phyloP scores from a whole-genome alignment of 139 green algal species.

The Picochlorum sp. region DNA sequence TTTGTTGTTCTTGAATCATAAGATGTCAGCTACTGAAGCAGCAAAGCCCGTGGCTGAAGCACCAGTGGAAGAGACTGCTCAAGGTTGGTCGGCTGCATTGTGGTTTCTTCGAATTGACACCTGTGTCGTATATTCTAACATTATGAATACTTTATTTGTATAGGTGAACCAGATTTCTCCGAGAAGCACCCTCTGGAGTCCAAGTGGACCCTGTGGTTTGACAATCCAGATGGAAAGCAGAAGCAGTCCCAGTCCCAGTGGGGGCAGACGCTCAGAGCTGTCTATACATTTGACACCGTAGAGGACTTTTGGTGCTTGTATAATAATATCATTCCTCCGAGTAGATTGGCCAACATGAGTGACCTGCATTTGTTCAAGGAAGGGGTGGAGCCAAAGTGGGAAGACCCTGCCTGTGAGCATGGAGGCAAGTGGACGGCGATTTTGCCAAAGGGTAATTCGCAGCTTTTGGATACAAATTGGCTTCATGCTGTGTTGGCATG shows the following conservation, averaged over 20 bases:
- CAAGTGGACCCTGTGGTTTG: slow-evolving; percentile 94
- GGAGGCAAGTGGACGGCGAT: slow-evolving; percentile 88
- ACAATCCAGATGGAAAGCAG: slow-evolving; percentile 78
- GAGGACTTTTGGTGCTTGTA: slow-evolving; percentile 99
- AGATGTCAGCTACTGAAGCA: no score
- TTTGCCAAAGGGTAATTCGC: slow-evolving; percentile 49
- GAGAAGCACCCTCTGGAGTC: slow-evolving; percentile 82
- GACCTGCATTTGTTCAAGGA: slow-evolving; percentile 97
- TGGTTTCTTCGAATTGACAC: no score
- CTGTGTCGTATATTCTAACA: not conserved
- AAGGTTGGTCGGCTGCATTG: no score
- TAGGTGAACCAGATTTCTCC: slow-evolving; percentile 46
- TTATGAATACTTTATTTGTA: not conserved
- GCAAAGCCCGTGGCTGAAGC: no score
- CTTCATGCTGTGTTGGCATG: slow-evolving; percentile 89
- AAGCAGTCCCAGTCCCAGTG: slow-evolving; percentile 44
- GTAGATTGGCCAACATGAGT: slow-evolving; percentile 64
- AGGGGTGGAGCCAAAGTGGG: slow-evolving; percentile 97
- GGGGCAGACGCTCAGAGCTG: slow-evolving; percentile 67
- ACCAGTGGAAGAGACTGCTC: no score
- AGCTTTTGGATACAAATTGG: slow-evolving; percentile 85
- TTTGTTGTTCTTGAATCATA: no score
- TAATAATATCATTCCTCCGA: slow-evolving; percentile 96
- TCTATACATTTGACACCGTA: slow-evolving; percentile 94
- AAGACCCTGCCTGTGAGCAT: slow-evolving; percentile 81